Evolutionary conservation across 2,329 filamentous ascomycete genomes (phyloP).

Genomic region (Epichloe bromicola): DNA sequence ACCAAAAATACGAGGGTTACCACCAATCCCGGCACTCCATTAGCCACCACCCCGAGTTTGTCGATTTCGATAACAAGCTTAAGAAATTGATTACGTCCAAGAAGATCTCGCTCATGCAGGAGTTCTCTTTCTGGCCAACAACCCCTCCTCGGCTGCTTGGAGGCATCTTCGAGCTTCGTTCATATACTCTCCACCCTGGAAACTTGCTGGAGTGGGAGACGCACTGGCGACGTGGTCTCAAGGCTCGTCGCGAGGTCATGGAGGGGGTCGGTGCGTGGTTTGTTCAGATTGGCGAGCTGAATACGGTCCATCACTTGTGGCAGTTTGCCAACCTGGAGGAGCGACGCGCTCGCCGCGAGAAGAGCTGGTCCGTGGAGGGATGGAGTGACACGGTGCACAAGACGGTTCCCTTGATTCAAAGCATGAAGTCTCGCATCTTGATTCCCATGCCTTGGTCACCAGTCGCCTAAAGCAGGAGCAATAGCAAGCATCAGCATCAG

Average conservation of each 20-base stretch:
- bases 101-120: slow-evolving; percentile 89
- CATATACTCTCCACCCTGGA: slow-evolving; percentile 90
- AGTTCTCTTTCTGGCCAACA: slow-evolving; percentile 99
- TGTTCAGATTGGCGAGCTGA: slow-evolving; percentile 92
- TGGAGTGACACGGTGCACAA: slow-evolving; percentile 98
- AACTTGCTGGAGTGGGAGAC: slow-evolving; percentile 98
- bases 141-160: slow-evolving; percentile 80
- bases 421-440: slow-evolving; percentile 87
- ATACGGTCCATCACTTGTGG: slow-evolving; percentile 97
- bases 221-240: slow-evolving; percentile 87
- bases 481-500: no score
- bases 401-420: slow-evolving; percentile 92
- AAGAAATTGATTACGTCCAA: slow-evolving; percentile 76
- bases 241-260: slow-evolving; percentile 91
- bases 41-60: slow-evolving; percentile 68
- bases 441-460: slow-evolving; percentile 96
- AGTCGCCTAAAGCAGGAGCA: slow-evolving; percentile 47
- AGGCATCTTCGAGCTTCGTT: slow-evolving; percentile 88
- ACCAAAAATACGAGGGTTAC: slow-evolving; percentile 92
- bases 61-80: slow-evolving; percentile 72
- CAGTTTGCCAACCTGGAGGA: slow-evolving; percentile 97
- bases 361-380: slow-evolving; percentile 89
- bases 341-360: slow-evolving; percentile 75
- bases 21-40: slow-evolving; percentile 84
- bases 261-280: slow-evolving; percentile 99